These are phyloP conservation scores for Aphanoascus verrucosus DNA, from an alignment of 2,329 filamentous ascomycete species.

Conservation along the genomic window DNA sequence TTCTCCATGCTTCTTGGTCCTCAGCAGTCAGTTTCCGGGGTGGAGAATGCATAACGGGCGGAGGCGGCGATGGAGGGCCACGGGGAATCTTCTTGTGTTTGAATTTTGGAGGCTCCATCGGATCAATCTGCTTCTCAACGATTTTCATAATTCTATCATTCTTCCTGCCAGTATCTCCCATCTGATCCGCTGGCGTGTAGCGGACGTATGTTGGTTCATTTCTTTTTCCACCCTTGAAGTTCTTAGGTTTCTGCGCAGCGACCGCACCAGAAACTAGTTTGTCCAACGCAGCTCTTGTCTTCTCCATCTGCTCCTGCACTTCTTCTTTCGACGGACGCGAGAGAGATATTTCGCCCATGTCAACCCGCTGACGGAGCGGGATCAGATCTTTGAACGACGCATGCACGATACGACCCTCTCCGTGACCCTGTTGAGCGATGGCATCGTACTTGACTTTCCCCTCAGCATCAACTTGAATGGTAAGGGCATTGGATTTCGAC, in stretches of 20 bases:
- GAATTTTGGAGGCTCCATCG: slow-evolving; percentile 95
- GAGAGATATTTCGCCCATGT: slow-evolving; percentile 82
- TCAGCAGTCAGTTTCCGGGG: slow-evolving; percentile 91
- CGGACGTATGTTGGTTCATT: slow-evolving; percentile 87
- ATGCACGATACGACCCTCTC: slow-evolving; percentile 74
- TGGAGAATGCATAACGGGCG: slow-evolving; percentile 89
- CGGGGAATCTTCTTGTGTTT: slow-evolving; percentile 97
- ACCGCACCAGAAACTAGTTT: slow-evolving; percentile 74
- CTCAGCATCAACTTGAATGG: slow-evolving; percentile 81
- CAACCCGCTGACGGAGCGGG: slow-evolving; percentile 79
- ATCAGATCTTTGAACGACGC: slow-evolving; percentile 96
- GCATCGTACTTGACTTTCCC: slow-evolving; percentile 96
- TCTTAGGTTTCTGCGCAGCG: slow-evolving; percentile 90
- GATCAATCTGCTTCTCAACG: slow-evolving; percentile 83
- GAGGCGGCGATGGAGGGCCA: slow-evolving; percentile 82
- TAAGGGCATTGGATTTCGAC: slow-evolving; percentile 69
- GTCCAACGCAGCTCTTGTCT: slow-evolving; percentile 76
- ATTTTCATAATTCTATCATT: slow-evolving; percentile 98
- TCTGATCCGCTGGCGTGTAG: slow-evolving; percentile 93
- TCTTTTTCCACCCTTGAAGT: slow-evolving; percentile 67
- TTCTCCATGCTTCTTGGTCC: slow-evolving; percentile 95
- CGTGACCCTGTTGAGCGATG: slow-evolving; percentile 81
- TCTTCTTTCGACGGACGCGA: slow-evolving; percentile 75
- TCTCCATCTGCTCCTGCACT: slow-evolving; percentile 71
- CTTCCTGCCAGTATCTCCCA: slow-evolving; percentile 77